These are phyloP conservation scores for Penstemon eatonii DNA, from an alignment of 257 asterid genomes.

Conservation along the genomic window DNA sequence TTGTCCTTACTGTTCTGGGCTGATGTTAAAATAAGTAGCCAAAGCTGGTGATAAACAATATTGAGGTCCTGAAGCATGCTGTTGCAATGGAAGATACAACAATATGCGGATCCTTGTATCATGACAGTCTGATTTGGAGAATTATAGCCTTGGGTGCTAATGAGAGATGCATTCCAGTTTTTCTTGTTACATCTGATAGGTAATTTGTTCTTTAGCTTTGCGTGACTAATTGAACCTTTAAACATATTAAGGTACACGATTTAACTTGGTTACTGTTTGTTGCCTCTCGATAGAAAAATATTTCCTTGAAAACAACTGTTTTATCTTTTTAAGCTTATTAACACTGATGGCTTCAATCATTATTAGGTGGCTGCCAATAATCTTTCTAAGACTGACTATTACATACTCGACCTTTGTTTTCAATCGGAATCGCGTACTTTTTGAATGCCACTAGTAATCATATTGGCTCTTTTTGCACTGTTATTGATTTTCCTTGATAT, in stretches of 20 bases:
- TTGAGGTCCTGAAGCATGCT: constrained; percentile 85
- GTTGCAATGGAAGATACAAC: constrained; percentile 56
- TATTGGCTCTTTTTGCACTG: not conserved
- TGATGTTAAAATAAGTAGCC: constrained; percentile 63
- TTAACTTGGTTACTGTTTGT: constrained; percentile 13
- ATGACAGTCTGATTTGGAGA: constrained; percentile 95
- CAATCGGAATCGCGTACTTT: too few species aligned
- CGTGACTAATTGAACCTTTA: constrained; percentile 5
- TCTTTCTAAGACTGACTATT: not conserved
- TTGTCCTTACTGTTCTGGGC: constrained; percentile 24
- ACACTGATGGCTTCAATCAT: not conserved
- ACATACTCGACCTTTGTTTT: not conserved
- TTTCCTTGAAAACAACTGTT: not conserved
- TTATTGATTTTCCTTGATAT: not conserved
- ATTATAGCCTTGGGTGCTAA: constrained; percentile 83
- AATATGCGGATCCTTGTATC: constrained; percentile 80
- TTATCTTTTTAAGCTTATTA: not conserved
- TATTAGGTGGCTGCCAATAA: not conserved
- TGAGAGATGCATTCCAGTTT: constrained; percentile 78
- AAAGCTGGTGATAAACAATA: constrained; percentile 92
- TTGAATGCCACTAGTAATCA: too few species aligned
- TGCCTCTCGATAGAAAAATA: constrained; percentile 1
- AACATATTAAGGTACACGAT: constrained; percentile 9
- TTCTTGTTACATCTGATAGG: constrained; percentile 92
- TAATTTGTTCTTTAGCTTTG: constrained; percentile 34